Conservation (phyloP, 306 rosid genomes). For the Quercus berberidifolia region DNA sequence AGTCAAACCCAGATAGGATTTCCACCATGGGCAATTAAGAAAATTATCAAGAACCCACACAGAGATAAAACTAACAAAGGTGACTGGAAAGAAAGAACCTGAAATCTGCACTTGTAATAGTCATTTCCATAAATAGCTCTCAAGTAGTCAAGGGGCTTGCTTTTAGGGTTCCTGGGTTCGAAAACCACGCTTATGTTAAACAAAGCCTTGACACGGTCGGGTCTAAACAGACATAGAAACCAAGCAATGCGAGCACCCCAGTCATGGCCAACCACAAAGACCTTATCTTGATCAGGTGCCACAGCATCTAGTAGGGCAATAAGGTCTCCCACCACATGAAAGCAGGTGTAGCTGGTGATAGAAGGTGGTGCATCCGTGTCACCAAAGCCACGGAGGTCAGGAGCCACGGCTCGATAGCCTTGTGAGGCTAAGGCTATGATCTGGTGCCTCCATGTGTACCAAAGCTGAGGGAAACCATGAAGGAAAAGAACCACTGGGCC, state of each 20-base stretch:
- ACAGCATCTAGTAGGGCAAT: slow-evolving; percentile 51
- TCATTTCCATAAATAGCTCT: slow-evolving; percentile 56
- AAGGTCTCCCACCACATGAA: slow-evolving; percentile 65
- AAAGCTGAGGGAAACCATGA: slow-evolving; percentile 84
- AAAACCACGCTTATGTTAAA: slow-evolving; percentile 56
- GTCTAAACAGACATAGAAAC: slow-evolving; percentile 61
- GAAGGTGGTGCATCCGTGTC: slow-evolving; percentile 49
- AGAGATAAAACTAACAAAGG: not conserved
- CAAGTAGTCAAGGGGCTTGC: slow-evolving; percentile 39
- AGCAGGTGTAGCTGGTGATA: slow-evolving; percentile 37
- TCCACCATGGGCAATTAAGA: no score
- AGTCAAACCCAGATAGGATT: no score
- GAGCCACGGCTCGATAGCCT: slow-evolving; percentile 71
- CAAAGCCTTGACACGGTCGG: slow-evolving; percentile 59
- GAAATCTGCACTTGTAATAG: slow-evolving; percentile 68
- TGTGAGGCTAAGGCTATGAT: slow-evolving; percentile 50
- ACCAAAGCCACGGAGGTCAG: slow-evolving; percentile 78
- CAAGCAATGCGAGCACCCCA: slow-evolving; percentile 81
- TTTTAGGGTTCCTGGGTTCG: slow-evolving; percentile 49
- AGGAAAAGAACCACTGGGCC: slow-evolving; percentile 71
- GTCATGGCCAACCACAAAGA: slow-evolving; percentile 81
- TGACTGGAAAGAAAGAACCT: slow-evolving; percentile 30
- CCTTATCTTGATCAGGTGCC: slow-evolving; percentile 43
- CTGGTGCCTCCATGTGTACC: slow-evolving; percentile 89
- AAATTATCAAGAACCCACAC: not conserved